Evolutionary conservation across 1,139 yeast genomes (phyloP), one percentile per base, ranked within the genome.

Genomic region (Suhomyces coccinellae): DNA sequence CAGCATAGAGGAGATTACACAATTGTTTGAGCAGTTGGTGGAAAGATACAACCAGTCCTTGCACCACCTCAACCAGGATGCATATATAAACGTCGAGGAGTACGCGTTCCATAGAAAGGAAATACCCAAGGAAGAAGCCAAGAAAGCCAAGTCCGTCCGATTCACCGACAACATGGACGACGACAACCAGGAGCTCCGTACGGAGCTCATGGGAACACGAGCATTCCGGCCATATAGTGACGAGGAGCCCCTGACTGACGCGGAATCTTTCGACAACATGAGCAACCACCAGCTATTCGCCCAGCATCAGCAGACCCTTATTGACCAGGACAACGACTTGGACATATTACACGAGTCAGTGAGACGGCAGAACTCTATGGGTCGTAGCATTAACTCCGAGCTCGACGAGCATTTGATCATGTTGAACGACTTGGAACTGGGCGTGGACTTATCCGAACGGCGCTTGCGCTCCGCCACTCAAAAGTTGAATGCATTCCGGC

Each of bases 351-450:
- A 88, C 36, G 63, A 65, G 12, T 82, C 89, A 16, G 83, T 88
- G 1, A 68, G 75, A 27, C 71, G 83, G 27, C 96, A 87, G 61
- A 82, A 81, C 51, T 72, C 73, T 30, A 77, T 88, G 68, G 86
- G 95, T 9, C 56, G 76, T 13, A 75, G 73, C 38, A 87, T 88
- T 27, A 80, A 84, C 55, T 75, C 71, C 16, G 96, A 88, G 58
- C 62, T 88, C 24, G 83, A 79, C 47, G 80, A 80, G 33, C 96
- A 88, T 51, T 63, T 85, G 55, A 84, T 84, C 24, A 56, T 87
- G 33, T 67, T 88, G 47, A 81, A 81, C 53, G 95, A 87, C 55
- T 71, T 88, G 40, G 96, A 88, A 55, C 66, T 67, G 30, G 83
- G 86, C 15, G 79, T 86, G 12, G 90, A 83, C 50, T 56, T 68